These are phyloP conservation scores for Paecilomyces sp. DNA, from an alignment of 2,329 filamentous ascomycete genomes.

Conservation along the genomic window DNA sequence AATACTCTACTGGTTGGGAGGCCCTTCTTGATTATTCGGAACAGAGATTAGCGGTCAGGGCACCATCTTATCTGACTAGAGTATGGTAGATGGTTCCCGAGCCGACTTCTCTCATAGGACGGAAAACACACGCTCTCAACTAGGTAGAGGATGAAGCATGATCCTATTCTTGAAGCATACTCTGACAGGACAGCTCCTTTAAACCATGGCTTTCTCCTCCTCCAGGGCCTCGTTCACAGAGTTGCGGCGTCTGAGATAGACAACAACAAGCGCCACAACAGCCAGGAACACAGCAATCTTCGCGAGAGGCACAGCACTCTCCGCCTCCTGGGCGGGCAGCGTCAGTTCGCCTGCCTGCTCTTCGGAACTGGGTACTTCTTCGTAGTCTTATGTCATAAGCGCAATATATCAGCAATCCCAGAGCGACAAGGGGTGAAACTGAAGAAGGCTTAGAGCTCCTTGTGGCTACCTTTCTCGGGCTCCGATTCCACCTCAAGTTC, in stretches of 20 bases:
- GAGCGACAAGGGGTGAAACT: conserved; percentile 16
- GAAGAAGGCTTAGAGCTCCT: conserved; percentile 51
- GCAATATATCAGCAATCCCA: conserved; percentile 25
- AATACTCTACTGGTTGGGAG: neutral
- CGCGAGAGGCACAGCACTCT: neutral
- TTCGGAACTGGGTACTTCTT: neutral
- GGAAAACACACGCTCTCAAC: neutral
- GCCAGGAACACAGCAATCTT: conserved; percentile 12
- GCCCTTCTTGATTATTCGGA: neutral
- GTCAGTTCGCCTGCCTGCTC: neutral
- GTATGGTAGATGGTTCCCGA: neutral
- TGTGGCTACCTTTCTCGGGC: conserved; percentile 55
- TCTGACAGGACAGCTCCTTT: neutral
- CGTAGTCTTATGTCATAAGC: conserved; percentile 13
- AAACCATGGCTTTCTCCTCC: conserved; percentile 11
- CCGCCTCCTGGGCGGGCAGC: neutral
- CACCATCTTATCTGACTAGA: neutral
- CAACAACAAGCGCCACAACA: conserved; percentile 11
- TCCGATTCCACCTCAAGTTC: conserved; percentile 51
- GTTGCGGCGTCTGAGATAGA: conserved; percentile 7
- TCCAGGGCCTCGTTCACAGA: neutral
- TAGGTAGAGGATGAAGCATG: neutral
- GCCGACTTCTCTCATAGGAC: neutral
- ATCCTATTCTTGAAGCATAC: neutral
- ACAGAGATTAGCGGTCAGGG: neutral